Evolutionary conservation across 2,329 filamentous ascomycete species (phyloP).

Genomic region (Sclerotinia spermophila): DNA sequence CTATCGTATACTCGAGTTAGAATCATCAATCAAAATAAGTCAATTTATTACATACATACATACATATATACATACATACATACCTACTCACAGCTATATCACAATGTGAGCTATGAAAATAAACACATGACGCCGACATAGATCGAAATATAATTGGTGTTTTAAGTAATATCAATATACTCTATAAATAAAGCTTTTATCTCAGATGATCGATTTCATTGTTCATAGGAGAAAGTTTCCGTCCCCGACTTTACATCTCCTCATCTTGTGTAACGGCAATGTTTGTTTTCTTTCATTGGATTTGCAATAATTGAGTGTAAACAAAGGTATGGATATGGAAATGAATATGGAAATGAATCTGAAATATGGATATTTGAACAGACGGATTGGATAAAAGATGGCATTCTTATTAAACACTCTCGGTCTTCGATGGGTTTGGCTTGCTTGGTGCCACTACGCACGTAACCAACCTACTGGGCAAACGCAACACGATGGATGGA

Average conservation of each 20-base stretch:
- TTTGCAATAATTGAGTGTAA: neutral
- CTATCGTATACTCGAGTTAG: neutral
- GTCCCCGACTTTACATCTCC: neutral
- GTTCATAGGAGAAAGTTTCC: neutral
- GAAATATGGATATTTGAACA: neutral
- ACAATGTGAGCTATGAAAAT: neutral
- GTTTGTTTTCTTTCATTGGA: neutral
- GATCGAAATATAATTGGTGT: neutral
- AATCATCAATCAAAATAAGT: too few relatives aligned
- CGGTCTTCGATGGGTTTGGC: neutral
- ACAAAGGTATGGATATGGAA: neutral
- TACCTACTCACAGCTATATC: neutral
- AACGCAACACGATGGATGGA: neutral
- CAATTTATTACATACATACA: neutral
- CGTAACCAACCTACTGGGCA: too few relatives aligned
- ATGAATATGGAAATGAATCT: neutral
- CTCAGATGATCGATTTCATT: neutral
- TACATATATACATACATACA: neutral
- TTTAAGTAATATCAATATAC: neutral
- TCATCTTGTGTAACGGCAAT: neutral
- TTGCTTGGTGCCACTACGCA: too few relatives aligned
- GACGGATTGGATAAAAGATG: neutral
- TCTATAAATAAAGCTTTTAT: too few relatives aligned
- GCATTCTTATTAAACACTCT: neutral
- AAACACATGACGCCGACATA: neutral